Evolutionary conservation across 2,329 filamentous ascomycete species (phyloP).

Genomic region (Penicillium sp.): DNA sequence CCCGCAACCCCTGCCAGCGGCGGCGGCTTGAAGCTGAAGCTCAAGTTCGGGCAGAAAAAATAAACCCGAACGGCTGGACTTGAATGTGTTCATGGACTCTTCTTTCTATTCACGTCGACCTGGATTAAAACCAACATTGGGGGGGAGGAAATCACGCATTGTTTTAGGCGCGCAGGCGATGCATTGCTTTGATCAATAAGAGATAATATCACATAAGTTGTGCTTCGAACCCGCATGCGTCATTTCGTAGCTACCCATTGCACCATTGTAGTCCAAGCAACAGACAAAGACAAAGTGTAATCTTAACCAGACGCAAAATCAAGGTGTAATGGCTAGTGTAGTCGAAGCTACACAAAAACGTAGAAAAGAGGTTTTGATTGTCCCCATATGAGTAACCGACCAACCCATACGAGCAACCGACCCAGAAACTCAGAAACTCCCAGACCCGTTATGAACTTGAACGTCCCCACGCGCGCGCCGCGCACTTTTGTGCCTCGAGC

Average conservation of each 20-base stretch:
- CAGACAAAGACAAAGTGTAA: background rate
- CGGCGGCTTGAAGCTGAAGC: conserved; percentile 44
- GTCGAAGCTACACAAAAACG: conserved; percentile 6
- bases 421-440: conserved; percentile 34
- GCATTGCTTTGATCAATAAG: conserved; percentile 7
- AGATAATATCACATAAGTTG: conserved; percentile 10
- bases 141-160: conserved; percentile 8
- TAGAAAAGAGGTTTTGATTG: conserved; percentile 29
- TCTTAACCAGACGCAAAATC: background rate
- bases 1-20: conserved; percentile 32
- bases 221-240: background rate
- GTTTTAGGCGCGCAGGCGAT: conserved; percentile 11
- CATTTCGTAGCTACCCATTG: background rate
- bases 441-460: conserved; percentile 32
- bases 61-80: conserved; percentile 9
- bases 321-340: background rate
- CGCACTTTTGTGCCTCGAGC: conserved; percentile 9
- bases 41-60: conserved; percentile 39
- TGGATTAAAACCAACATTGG: background rate
- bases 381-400: conserved; percentile 33
- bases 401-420: too few relatives aligned
- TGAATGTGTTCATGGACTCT: conserved; percentile 19
- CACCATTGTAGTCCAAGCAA: background rate
- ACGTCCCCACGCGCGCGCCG: conserved; percentile 16
- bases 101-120: conserved; percentile 5